Conservation (phyloP, 2,329 filamentous ascomycete genomes). For the Microsporum canis region DNA sequence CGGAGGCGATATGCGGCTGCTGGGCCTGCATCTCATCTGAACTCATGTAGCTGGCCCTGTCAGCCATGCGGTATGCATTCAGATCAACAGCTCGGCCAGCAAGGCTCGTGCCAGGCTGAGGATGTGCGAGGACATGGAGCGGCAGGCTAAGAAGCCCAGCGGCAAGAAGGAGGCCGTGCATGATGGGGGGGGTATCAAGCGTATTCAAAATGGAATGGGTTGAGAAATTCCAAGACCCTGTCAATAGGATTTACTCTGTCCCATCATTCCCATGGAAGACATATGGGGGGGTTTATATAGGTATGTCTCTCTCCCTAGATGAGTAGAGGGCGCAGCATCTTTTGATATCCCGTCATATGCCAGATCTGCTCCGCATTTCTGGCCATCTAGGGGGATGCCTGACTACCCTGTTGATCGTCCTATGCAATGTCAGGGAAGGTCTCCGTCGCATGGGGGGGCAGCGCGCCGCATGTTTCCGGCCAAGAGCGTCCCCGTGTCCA, state of each 20-base stretch:
- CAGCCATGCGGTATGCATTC: constrained; percentile 8
- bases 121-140: constrained; percentile 9
- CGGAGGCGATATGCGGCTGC: neutral
- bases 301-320: neutral
- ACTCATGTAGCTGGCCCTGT: constrained; percentile 6
- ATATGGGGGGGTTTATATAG: neutral
- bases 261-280: neutral
- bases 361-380: neutral
- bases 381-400: neutral
- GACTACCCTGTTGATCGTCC: neutral
- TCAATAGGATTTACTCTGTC: neutral
- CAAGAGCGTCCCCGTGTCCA: neutral
- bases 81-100: constrained; percentile 7
- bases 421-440: neutral
- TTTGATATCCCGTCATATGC: neutral
- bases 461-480: constrained; percentile 3
- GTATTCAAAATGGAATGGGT: neutral
- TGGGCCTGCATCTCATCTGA: neutral
- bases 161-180: constrained; percentile 12
- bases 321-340: neutral
- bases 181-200: constrained; percentile 3
- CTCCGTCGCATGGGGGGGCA: neutral
- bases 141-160: constrained; percentile 12
- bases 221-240: neutral
- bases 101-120: constrained; percentile 3